A percentile compares a stretch with the other conserved stretches of the same genome.
phyloP scores from a whole-genome alignment of 148 eudicot genomes.

The Dianthus caryophyllus region DNA sequence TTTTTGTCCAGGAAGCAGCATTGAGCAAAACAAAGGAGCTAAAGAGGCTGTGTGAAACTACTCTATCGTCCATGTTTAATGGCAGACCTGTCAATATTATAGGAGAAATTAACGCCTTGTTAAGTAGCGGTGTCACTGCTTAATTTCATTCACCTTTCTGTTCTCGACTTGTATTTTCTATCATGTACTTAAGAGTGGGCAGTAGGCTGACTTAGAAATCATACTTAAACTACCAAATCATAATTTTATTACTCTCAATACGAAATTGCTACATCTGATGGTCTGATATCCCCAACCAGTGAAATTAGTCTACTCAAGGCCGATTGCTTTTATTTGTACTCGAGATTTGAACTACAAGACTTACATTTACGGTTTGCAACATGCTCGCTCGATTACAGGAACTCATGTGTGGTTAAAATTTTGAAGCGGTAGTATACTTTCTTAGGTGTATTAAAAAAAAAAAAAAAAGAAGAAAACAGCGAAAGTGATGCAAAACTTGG shows the following conservation, averaged over 20 bases:
- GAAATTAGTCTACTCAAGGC: neutral
- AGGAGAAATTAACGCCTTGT: constrained; percentile 70
- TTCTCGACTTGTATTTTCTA: neutral
- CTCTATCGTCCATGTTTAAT: constrained; percentile 79
- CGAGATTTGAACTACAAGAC: neutral
- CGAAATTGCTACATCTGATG: too few species aligned
- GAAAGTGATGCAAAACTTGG: neutral
- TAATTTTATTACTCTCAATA: neutral
- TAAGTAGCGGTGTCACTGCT: constrained; percentile 38
- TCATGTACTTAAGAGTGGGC: constrained; percentile 8
- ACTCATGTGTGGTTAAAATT: neutral
- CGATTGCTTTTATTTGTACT: neutral
- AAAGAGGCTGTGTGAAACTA: constrained; percentile 83
- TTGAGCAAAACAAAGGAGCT: constrained; percentile 69
- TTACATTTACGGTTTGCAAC: neutral
- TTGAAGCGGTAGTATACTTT: neutral
- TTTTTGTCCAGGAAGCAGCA: constrained; percentile 72
- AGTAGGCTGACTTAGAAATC: constrained; percentile 10
- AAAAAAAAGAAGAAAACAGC: too few species aligned
- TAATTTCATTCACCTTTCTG: constrained; percentile 19
- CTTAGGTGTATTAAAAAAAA: neutral
- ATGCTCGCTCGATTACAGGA: neutral
- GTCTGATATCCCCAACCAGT: neutral
- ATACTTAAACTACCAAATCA: neutral
- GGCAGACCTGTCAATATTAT: constrained; percentile 90